Evolutionary conservation across 371 early-diverging fungal species (phyloP), one percentile per base, ranked within the genome.

Genomic region (Conidiobolus incongruus): DNA sequence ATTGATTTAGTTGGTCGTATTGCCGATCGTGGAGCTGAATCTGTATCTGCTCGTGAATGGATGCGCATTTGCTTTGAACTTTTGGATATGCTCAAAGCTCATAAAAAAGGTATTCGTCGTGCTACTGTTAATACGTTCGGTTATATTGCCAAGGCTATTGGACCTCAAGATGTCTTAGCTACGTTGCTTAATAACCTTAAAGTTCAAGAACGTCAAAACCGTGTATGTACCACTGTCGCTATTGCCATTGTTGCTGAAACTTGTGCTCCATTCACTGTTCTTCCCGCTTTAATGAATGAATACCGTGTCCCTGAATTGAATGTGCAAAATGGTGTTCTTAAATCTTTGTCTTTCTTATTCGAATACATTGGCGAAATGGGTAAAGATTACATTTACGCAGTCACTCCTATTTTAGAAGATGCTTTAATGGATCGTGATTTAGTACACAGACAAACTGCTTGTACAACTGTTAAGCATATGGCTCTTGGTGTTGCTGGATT

Each of bases 31-130:
- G 97, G 87, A 45, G 88, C 95, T n/a, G 94, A 93, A 54, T 82
- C 75, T 58, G 94, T 97, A n/a, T 75, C 79, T 48, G 85, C 94
- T 2, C 75, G 91, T 51, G 98, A 98, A 64, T 98, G 97, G 97
- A 92, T 98, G 92, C 81, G 98, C 44, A 91, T 91, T 47, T 94
- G 94, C 50, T 95, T 95, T 52, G 95, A 92, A 56, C 62, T 98
- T 34, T 65, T 95, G 34, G 98, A 95, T 55, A 69, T 91, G 59
- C 66, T 98, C 37, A 88, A 90, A 53, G 92, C 97, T 1, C 91
- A 88, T 65, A 83, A 82, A 54, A 92, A 82, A 64, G 85, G 82
- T 31, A 93, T 90, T 54, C 82, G 95, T 23, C 77, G 93, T 45
- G 90, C 92, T 0, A 81, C 92, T 10, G 87, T 93, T 52, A 89